Evolutionary conservation across 768 basidiomycete genomes (phyloP).

Genomic region (Pleurotus pulmonarius): DNA sequence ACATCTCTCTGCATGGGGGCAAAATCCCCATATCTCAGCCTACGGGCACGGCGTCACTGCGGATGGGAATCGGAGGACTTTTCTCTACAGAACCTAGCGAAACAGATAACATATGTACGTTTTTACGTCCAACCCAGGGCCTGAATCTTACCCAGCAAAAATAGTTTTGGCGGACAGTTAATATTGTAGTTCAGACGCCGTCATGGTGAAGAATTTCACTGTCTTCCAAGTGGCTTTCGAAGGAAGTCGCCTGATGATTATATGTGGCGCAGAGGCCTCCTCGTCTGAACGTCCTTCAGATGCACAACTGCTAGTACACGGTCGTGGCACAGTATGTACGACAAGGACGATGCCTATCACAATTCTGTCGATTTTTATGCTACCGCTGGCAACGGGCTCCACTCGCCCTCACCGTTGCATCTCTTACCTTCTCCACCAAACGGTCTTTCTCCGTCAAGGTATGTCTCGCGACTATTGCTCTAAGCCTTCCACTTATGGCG

Average conservation of each 20-base stretch:
- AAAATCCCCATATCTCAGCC: not conserved
- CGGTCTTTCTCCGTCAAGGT: not conserved
- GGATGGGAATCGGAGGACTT: not conserved
- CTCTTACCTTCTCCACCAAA: not conserved
- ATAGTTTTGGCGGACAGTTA: not conserved
- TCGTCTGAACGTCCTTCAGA: not conserved
- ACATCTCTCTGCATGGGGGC: not conserved
- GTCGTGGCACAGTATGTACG: conserved; percentile 1
- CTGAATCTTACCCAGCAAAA: conserved; percentile 7
- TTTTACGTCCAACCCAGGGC: conserved; percentile 3
- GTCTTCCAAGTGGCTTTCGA: conserved; percentile 1
- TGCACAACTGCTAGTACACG: not conserved
- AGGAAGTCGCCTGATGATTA: not conserved
- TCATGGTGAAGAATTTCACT: not conserved
- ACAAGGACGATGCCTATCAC: not conserved
- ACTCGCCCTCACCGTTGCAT: not conserved
- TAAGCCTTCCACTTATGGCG: too few species aligned
- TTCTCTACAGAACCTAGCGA: not conserved
- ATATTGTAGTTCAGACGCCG: conserved; percentile 6
- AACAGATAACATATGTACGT: conserved; percentile 9
- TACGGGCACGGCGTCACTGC: not conserved
- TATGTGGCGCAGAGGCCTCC: not conserved
- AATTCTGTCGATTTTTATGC: not conserved
- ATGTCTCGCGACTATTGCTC: not conserved
- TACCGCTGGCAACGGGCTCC: not conserved